Evolutionary conservation across 139 green algal genomes (phyloP).

Genomic region (Trebouxia sp.): DNA sequence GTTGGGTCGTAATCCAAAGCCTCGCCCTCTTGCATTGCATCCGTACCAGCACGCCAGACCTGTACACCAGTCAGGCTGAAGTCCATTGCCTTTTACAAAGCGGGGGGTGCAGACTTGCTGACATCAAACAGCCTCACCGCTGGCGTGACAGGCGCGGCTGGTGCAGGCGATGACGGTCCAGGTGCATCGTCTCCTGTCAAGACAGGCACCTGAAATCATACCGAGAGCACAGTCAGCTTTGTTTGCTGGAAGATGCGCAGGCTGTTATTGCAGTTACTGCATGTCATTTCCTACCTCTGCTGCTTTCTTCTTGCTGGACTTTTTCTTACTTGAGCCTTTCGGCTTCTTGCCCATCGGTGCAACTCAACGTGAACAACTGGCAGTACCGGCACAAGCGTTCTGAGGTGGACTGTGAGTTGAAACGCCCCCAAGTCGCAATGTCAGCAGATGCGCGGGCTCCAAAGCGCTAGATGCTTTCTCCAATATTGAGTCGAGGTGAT

Average conservation of each 20-base stretch:
- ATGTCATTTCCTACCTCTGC: background rate
- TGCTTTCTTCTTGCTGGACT: background rate
- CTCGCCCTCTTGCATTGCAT: conserved; percentile 82
- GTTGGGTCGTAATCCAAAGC: conserved; percentile 94
- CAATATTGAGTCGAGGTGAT: too few relatives aligned
- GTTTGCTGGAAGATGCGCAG: too few relatives aligned
- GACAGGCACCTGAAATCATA: background rate
- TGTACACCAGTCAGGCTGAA: background rate
- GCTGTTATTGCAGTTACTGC: too few relatives aligned
- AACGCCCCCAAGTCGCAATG: too few relatives aligned
- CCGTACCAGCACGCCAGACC: conserved; percentile 79
- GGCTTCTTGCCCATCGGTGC: background rate
- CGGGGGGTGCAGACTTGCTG: too few relatives aligned
- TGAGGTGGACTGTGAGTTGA: too few relatives aligned
- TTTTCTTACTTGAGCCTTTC: background rate
- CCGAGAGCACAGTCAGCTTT: too few relatives aligned
- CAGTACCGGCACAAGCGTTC: too few relatives aligned
- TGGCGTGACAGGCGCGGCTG: background rate
- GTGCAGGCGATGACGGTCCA: background rate
- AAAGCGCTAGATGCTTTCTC: too few relatives aligned
- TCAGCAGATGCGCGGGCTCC: too few relatives aligned
- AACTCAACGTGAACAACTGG: too few relatives aligned
- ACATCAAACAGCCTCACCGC: background rate
- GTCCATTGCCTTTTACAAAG: too few relatives aligned
- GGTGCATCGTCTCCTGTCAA: background rate